Base-by-base conservation (phyloP, 2,329 filamentous ascomycete species). In the Zarea fungicola region DNA sequence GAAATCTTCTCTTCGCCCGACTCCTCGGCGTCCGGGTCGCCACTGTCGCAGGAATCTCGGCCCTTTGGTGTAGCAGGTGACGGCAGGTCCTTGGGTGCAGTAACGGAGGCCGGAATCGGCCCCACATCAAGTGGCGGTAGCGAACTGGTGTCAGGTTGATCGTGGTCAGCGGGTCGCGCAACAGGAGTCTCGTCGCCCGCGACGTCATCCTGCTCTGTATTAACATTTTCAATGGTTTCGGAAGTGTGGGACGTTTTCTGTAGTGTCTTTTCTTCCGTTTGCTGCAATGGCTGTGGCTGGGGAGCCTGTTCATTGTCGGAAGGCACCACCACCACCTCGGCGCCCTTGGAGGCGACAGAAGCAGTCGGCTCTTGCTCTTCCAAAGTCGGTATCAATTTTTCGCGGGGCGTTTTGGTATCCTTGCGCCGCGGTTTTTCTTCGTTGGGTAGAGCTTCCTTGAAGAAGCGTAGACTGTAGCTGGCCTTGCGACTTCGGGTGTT, bases 1-100 rank as follows among this genome's bases (percentile, higher is more conserved):
- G 86, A 89, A 54, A 93, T 90, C 65, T 92, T 88, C 64, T 93
- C 88, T 62, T 87, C 83, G 50, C 87, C 85, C 13, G 86, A 90
- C 50, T 81, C 77, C 34, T 81, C 77, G 16, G 69, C 73, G 39
- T 79, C 75, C 16, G 52, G 54, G 34, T 63, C 58, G n/a, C 47
- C 52, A 29, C 51, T 59, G 53, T 75, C 72, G 42, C 64, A 62
- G 40, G 62, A 64, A 43, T 70, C 67, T 42, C 67, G 62, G 53
- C 55, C 58, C 31, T 69, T 70, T 42, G 64, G 65, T 50, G 63
- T 68, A 53, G 65, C 67, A 56, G 62, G 65, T 49, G 71, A 72
- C 45, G 64, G 58, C 34, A 39, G 41, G 6, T 50, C 32, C 28
- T 44, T 23, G 8, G 28, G 18, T 19, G 48, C 25, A 14, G 21